Conservation (phyloP, 345 rosid species). For the Orychophragmus violaceus region DNA sequence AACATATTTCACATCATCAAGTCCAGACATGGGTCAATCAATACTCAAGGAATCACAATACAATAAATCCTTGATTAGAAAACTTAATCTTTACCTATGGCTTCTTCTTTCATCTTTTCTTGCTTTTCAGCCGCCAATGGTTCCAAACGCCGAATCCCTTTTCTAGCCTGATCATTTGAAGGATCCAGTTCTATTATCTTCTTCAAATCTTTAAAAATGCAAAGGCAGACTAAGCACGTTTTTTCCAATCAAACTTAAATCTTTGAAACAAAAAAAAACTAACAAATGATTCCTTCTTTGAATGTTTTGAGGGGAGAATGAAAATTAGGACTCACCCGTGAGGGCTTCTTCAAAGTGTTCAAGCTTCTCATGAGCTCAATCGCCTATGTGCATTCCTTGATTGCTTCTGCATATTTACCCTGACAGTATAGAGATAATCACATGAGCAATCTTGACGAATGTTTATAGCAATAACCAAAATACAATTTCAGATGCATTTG, state of each 20-base stretch:
- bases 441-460: neutral
- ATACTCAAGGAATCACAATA: neutral
- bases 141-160: slow-evolving; percentile 52
- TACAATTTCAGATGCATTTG: neutral
- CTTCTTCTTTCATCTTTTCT: slow-evolving; percentile 95
- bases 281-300: neutral
- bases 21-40: neutral
- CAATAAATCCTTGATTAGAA: neutral
- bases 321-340: slow-evolving; percentile 39
- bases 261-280: neutral
- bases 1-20: no score
- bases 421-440: slow-evolving; percentile 8
- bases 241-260: neutral
- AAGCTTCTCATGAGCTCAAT: slow-evolving; percentile 75
- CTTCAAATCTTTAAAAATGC: slow-evolving; percentile 54
- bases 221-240: neutral
- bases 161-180: slow-evolving; percentile 58
- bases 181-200: slow-evolving; percentile 73
- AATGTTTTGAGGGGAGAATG: neutral
- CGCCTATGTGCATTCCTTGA: slow-evolving; percentile 70
- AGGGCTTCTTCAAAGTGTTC: slow-evolving; percentile 76
- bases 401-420: slow-evolving; percentile 69
- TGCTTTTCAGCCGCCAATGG: slow-evolving; percentile 71
- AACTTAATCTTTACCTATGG: slow-evolving; percentile 51
- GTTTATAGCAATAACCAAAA: neutral